Evolutionary conservation across 202 grass and related monocot species (phyloP), one percentile per base, ranked within the genome.

Genomic region (Elaeis oleifera): DNA sequence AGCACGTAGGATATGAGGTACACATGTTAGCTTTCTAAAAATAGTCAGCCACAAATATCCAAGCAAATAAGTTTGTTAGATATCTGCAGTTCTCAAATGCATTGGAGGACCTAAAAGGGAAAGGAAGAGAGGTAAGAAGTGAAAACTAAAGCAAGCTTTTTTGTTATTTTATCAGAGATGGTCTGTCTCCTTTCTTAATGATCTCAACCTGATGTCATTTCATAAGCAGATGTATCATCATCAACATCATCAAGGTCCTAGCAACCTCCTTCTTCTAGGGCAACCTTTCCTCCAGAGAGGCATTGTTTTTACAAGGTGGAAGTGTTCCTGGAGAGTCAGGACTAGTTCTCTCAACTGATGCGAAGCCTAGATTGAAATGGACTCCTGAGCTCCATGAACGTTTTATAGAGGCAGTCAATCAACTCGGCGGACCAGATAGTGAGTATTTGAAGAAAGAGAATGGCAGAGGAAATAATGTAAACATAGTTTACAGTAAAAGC

Each of bases 291-390:
- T 23, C 80, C 80, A 82, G 85, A 94, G 48, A 77, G 81, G 55
- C 88, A 89, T 82, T 94, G 74, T 99, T 94, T 89, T 66, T 89
- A 67, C 82, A 77, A 49, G 83, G 84, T 55, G 80, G 79, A 74
- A 87, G 76, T 76, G 50, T 65, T 3, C 76, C 87, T 75, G 94
- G 85, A 71, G 88, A 99, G 71, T 89, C 88, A 44, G 85, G 88
- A 29, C 76, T 99, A 53, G 88, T 99, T 78, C 94, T 99, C 57
- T 99, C 88, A 16, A 99, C 94, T 18, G 88, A 99, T 31, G 94
- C 84, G 16, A 99, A 99, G 77, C 94, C 94, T 72, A 85, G 94
- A 72, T 63, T 99, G 26, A 99, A 99, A 82, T 99, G 94, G 94
- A 99, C 89, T 49, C 85, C 94, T 9, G 94, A 94, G 78, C 81